Conservation (phyloP, 2,329 filamentous ascomycete species). For the Sporothrix pseudoabietina region DNA sequence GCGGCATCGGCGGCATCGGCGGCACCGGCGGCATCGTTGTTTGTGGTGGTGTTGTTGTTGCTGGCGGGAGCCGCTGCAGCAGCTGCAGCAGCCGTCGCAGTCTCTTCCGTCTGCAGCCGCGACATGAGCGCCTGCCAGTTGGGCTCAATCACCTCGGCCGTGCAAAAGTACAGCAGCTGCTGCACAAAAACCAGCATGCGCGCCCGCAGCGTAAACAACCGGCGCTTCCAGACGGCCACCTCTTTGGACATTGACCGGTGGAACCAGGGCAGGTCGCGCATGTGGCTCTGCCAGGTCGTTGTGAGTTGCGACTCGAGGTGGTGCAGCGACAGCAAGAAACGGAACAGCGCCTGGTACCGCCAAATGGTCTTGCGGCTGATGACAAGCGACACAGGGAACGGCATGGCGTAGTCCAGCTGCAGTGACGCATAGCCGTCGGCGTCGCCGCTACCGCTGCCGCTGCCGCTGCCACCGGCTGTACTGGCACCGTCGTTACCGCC, state of each 20-base stretch:
- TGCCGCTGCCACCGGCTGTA: constrained; percentile 79
- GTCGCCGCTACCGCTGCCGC: constrained; percentile 75
- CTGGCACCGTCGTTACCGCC: constrained; percentile 70
- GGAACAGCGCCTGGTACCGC: constrained; percentile 93
- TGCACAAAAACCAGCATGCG: constrained; percentile 98
- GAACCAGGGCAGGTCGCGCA: constrained; percentile 76
- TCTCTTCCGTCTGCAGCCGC: constrained; percentile 66
- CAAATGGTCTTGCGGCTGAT: constrained; percentile 97
- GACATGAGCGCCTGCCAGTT: constrained; percentile 96
- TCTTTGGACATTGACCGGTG: constrained; percentile 72
- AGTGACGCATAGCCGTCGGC: constrained; percentile 89
- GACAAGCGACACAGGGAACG: constrained; percentile 92
- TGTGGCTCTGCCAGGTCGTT: constrained; percentile 87
- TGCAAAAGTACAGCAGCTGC: constrained; percentile 95
- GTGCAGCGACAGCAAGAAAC: constrained; percentile 85
- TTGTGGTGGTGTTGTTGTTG: not conserved
- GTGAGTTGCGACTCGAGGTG: constrained; percentile 87
- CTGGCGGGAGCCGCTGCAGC: constrained; percentile 36
- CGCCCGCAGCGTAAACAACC: constrained; percentile 86
- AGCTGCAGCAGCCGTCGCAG: constrained; percentile 40
- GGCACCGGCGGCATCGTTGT: constrained; percentile 32
- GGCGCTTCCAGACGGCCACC: constrained; percentile 89
- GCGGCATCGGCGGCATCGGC: not conserved
- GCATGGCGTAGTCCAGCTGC: constrained; percentile 90
- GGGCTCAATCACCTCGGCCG: constrained; percentile 93